Conservation (phyloP, 2,329 filamentous ascomycete genomes). For the Metarhizium guizhouense region DNA sequence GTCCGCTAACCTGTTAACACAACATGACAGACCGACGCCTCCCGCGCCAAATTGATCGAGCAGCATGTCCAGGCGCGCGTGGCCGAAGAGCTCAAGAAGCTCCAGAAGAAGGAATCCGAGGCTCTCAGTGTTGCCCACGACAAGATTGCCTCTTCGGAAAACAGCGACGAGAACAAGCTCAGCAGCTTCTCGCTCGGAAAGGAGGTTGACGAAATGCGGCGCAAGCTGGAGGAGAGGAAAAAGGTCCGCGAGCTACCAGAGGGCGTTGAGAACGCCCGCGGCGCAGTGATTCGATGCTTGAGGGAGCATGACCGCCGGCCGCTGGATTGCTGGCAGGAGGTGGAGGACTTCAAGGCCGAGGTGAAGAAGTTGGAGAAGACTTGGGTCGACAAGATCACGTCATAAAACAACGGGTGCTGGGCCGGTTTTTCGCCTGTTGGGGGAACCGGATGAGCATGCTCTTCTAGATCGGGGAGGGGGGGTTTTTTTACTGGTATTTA, state of each 20-base stretch:
- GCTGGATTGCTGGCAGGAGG: constrained; percentile 90
- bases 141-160: constrained; percentile 41
- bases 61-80: constrained; percentile 84
- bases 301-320: constrained; percentile 77
- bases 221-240: constrained; percentile 53
- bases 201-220: constrained; percentile 49
- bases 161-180: constrained; percentile 20
- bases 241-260: constrained; percentile 61
- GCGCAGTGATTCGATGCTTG: constrained; percentile 71
- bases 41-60: constrained; percentile 74
- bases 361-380: constrained; percentile 76
- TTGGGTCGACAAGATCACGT: constrained; percentile 77
- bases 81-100: constrained; percentile 71
- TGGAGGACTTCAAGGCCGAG: constrained; percentile 82
- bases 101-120: constrained; percentile 61
- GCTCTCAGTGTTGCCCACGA: constrained; percentile 62
- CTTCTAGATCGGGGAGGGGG: no score
- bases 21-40: constrained; percentile 66
- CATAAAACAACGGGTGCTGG: constrained; percentile 1
- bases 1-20: background rate
- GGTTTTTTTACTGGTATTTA: no score
- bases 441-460: background rate
- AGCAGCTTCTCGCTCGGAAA: constrained; percentile 44
- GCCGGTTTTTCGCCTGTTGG: background rate
- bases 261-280: constrained; percentile 63